These are phyloP conservation scores for Artomyces pyxidatus DNA, from an alignment of 768 basidiomycete species.

Conservation along the genomic window DNA sequence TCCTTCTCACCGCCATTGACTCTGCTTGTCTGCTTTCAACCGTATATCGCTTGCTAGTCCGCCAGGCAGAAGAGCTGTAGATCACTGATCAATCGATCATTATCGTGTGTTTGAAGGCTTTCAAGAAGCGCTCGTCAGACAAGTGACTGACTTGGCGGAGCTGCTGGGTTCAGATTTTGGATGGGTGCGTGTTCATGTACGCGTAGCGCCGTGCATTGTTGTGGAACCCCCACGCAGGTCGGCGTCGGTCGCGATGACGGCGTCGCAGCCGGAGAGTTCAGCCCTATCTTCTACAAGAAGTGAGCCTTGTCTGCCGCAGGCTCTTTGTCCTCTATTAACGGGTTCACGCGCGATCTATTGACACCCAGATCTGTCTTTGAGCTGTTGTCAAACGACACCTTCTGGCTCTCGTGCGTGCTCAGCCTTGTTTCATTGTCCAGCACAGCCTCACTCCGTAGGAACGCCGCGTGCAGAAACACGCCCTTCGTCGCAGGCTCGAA, in stretches of 20 bases:
- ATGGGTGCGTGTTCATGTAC: conserved; percentile 31
- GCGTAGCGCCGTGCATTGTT: too few species aligned
- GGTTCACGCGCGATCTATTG: not conserved
- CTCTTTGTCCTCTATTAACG: not conserved
- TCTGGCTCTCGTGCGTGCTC: conserved; percentile 47
- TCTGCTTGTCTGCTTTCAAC: too few species aligned
- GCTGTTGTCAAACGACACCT: conserved; percentile 36
- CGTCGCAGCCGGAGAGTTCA: conserved; percentile 45
- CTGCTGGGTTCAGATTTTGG: conserved; percentile 48
- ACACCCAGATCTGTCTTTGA: conserved; percentile 25
- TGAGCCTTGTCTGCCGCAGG: conserved; percentile 6
- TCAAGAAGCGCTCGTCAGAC: conserved; percentile 47
- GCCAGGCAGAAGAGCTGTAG: not conserved
- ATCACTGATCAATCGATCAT: not conserved
- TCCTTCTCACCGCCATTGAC: too few species aligned
- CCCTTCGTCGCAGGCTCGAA: conserved; percentile 39
- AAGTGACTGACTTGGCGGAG: conserved; percentile 46
- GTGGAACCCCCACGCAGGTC: conserved; percentile 26
- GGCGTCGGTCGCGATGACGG: conserved; percentile 63
- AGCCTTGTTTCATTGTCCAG: not conserved
- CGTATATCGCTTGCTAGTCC: too few species aligned
- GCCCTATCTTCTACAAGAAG: conserved; percentile 54
- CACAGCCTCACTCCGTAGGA: not conserved
- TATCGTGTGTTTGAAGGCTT: conserved; percentile 27
- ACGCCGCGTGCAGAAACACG: conserved; percentile 26